Evolutionary conservation across 305 asterid genomes (phyloP).

Genomic region (Salvia sclarea): DNA sequence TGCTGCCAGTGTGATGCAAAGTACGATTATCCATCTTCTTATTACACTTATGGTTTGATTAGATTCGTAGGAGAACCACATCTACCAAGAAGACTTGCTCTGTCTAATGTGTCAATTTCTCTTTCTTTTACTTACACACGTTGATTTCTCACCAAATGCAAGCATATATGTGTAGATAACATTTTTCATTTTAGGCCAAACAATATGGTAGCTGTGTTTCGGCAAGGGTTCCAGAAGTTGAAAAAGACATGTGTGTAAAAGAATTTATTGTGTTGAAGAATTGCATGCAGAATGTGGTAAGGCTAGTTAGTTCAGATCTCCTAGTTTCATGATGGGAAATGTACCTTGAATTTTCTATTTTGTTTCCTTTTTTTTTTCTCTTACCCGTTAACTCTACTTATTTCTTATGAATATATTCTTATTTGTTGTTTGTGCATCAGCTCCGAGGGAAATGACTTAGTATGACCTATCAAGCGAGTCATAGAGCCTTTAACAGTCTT

Average conservation of each 20-base stretch:
- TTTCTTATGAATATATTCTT: conserved; percentile 12
- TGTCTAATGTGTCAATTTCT: not conserved
- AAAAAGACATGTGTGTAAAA: conserved; percentile 75
- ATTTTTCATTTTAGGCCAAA: conserved; percentile 58
- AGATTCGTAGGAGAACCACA: not conserved
- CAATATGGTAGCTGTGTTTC: conserved; percentile 84
- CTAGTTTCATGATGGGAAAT: conserved; percentile 19
- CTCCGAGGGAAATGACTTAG: conserved; percentile 58
- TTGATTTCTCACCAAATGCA: not conserved
- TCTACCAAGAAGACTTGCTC: not conserved
- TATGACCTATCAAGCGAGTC: conserved; percentile 22
- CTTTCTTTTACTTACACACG: not conserved
- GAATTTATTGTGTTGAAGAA: conserved; percentile 68
- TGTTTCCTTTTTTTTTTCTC: not conserved
- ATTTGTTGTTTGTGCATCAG: conserved; percentile 42
- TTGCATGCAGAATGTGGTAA: conserved; percentile 87
- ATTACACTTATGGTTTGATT: not conserved
- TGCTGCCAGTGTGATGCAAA: not conserved
- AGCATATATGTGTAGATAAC: conserved; percentile 14
- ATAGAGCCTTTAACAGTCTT: conserved; percentile 27
- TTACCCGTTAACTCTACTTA: not conserved
- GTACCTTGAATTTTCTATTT: conserved; percentile 15
- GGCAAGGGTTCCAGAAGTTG: conserved; percentile 76
- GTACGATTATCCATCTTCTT: not conserved
- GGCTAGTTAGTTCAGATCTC: conserved; percentile 23